Base-by-base conservation (phyloP, 2,329 filamentous ascomycete genomes). In the Cryoendolithus antarcticus region DNA sequence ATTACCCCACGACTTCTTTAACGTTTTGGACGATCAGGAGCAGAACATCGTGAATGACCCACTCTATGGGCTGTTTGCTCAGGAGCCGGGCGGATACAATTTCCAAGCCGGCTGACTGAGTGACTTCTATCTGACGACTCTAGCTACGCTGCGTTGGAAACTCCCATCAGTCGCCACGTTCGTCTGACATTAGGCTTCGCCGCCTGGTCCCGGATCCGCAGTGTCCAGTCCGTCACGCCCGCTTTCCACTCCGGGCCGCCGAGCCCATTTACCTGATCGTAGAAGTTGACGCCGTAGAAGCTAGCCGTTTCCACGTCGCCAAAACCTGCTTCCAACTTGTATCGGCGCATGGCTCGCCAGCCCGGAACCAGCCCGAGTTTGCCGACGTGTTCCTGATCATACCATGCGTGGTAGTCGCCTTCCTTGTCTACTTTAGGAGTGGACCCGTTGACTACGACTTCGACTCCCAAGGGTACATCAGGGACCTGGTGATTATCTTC, bases 141-240 rank as follows among this genome's bases (percentile, higher is more conserved):
- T n/a, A n/a, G n/a, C n/a, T n/a, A n/a, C n/a, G n/a, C n/a, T n/a
- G n/a, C n/a, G n/a, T n/a, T n/a, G n/a, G n/a, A n/a, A n/a, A n/a
- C n/a, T n/a, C n/a, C n/a, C n/a, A n/a, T n/a, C n/a, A 35, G 9
- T 9, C 15, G 27, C 34, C 34, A 35, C 12, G 30, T 12, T 35
- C 34, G 34, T 12, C 34, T 35, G 34, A 35, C 15, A 28, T 35
- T 35, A 9, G 34, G 34, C 21, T 35, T 35, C 34, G 27, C 34
- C 12, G 27, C 21, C 7, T 35, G 27, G 34, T 28, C 15, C 10
- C 34, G 19, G 21, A 35, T 28, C 9, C 34, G 34, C 34, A 9
- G 15, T 9, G 34, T 35, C 34, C 34, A 35, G 11, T 35, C 34
- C 4, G 34, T 35, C 7, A 28, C 30, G 21, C 34, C 30, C 9